phyloP scores from a whole-genome alignment of 2,329 filamentous ascomycete species.

The Phaeoacremonium minimum region DNA sequence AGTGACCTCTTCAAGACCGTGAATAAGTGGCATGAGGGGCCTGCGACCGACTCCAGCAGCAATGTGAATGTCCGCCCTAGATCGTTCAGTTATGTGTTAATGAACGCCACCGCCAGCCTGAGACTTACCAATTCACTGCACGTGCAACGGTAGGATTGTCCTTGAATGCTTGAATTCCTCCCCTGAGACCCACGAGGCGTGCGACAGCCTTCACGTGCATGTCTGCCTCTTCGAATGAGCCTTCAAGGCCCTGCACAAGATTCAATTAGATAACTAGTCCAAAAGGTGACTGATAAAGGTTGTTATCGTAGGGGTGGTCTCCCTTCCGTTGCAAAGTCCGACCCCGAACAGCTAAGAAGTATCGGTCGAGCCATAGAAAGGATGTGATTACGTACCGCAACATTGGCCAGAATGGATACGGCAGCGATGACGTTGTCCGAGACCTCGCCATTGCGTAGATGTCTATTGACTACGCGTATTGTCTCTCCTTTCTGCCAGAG shows the following conservation, averaged over 20 bases:
- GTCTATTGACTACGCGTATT: neutral
- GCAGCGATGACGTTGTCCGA: conserved; percentile 2
- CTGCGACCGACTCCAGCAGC: neutral
- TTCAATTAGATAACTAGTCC: too few species aligned
- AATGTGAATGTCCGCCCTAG: conserved; percentile 1
- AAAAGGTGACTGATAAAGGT: too few species aligned
- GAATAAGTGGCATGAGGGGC: conserved; percentile 1
- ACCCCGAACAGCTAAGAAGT: too few species aligned
- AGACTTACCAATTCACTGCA: neutral
- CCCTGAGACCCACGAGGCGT: conserved; percentile 1
- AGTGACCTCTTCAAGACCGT: neutral
- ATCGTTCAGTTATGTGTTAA: neutral
- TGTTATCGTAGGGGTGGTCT: too few species aligned
- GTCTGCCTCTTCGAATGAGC: conserved; percentile 2
- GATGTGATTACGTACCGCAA: conserved; percentile 2
- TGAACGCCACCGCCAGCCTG: neutral
- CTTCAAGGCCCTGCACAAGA: neutral
- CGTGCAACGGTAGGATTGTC: conserved; percentile 1
- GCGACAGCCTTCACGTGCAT: conserved; percentile 1
- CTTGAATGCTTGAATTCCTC: neutral
- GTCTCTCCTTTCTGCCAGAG: conserved; percentile 2
- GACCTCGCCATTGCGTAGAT: neutral
- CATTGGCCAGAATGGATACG: conserved; percentile 1
- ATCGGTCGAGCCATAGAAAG: too few species aligned
- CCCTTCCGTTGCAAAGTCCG: too few species aligned